These are phyloP conservation scores for Penicillium cataractarum DNA, from an alignment of 495 filamentous ascomycete genomes.

Conservation along the genomic window DNA sequence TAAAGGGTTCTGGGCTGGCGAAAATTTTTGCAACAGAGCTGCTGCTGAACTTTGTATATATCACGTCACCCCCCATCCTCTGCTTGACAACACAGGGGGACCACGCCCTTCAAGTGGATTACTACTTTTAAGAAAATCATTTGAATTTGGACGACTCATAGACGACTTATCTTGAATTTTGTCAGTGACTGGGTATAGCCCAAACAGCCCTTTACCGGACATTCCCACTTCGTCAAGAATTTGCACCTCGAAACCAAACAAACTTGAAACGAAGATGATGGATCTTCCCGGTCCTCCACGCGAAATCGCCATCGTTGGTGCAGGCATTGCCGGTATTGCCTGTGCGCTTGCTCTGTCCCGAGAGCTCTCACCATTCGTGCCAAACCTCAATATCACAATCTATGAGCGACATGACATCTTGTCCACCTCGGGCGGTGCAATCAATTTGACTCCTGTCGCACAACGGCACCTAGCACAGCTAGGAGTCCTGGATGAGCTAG, in stretches of 20 bases:
- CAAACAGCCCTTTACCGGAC: background rate
- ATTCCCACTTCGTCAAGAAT: background rate
- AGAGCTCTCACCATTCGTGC: slow-evolving; percentile 47
- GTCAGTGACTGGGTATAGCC: background rate
- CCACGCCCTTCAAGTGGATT: background rate
- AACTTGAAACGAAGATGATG: slow-evolving; percentile 5
- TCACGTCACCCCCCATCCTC: background rate
- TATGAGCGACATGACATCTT: slow-evolving; percentile 60
- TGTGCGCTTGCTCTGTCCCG: slow-evolving; percentile 56
- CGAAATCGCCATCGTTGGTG: slow-evolving; percentile 55
- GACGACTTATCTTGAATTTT: background rate
- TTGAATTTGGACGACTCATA: background rate
- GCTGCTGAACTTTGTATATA: slow-evolving; percentile 5
- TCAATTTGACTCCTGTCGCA: slow-evolving; percentile 66
- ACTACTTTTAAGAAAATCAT: no score
- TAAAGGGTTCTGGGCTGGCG: background rate
- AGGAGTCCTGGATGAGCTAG: slow-evolving; percentile 52
- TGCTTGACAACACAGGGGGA: background rate
- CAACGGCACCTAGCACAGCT: slow-evolving; percentile 60
- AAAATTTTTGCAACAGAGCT: background rate
- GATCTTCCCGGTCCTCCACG: slow-evolving; percentile 27
- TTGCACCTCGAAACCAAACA: background rate
- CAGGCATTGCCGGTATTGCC: slow-evolving; percentile 59
- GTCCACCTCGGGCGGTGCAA: slow-evolving; percentile 61
- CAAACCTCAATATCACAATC: slow-evolving; percentile 53